Percentiles rank a stretch among this genome's conserved stretches.
phyloP scores from a whole-genome alignment of 129 eudicot genomes.

The Ambrosia trifida region DNA sequence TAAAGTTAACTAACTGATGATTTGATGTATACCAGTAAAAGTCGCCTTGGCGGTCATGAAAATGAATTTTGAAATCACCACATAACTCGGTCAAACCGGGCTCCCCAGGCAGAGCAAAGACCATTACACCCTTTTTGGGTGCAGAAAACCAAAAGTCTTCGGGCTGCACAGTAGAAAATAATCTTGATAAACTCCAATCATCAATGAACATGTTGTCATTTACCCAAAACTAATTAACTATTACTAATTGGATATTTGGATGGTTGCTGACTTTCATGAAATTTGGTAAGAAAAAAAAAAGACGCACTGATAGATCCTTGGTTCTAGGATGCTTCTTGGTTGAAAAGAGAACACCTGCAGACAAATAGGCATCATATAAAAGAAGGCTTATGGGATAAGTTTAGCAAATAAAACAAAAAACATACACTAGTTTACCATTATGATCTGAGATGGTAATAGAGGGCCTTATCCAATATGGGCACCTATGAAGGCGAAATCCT shows the following conservation, averaged over 20 bases:
- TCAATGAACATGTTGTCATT: constrained; percentile 7
- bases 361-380: neutral
- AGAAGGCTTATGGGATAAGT: neutral
- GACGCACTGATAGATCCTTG: constrained; percentile 51
- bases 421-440: constrained; percentile 48
- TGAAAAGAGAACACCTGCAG: constrained; percentile 48
- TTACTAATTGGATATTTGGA: neutral
- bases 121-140: constrained; percentile 93
- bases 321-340: constrained; percentile 57
- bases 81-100: constrained; percentile 84
- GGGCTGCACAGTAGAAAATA: constrained; percentile 55
- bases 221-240: neutral
- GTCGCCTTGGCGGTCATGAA: constrained; percentile 96
- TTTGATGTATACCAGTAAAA: constrained; percentile 68
- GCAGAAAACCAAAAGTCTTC: constrained; percentile 94
- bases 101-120: constrained; percentile 97
- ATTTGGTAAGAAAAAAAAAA: neutral
- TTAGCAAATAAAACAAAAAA: constrained; percentile 3
- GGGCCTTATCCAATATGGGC: constrained; percentile 95
- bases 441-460: constrained; percentile 87
- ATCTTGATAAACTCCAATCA: constrained; percentile 4
- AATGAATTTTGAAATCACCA: constrained; percentile 88
- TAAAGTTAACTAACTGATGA: neutral
- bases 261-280: neutral
- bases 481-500: constrained; percentile 90